Base-by-base conservation (phyloP, 1,284 basidiomycete species). In the Apiotrichum veenhuisii region DNA sequence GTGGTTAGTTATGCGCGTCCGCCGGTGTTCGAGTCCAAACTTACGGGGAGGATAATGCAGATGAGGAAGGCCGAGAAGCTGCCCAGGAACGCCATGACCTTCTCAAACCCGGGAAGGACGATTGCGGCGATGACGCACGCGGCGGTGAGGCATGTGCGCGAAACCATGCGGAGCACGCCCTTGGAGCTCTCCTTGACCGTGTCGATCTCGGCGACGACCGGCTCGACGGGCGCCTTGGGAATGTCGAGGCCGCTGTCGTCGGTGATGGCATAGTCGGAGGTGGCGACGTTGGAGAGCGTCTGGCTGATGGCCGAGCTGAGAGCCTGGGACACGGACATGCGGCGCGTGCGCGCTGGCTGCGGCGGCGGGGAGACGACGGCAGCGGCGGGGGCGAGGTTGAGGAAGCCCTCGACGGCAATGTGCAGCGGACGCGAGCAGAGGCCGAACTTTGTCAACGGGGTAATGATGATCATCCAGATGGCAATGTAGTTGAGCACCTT, bases 51-150 rank as follows among this genome's bases (percentile, higher is more conserved):
- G 65, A 92, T 87, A 45, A 91, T 84, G 65, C 87, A 89, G 34
- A 92, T 83, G 63, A 88, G 78, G 71, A 94, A 94, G 0, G 91
- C 87, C 37, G 87, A 85, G 73, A 92, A 93, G 33, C 87, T 86
- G 5, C 93, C 92, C 37, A 95, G 79, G 73, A 94, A 91, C 15
- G 88, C 88, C 90, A 97, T 94, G 71, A 93, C 83, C 23, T 86
- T 83, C 63, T 87, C 64, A 84, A 75, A 77, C 11, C 71, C 73
- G 14, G 76, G 74, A 23, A 77, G 57, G 22, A 64, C 50, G 22
- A 78, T 63, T 15, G 74, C 72, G 1, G 68, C 67, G 5, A 54
- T 57, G 0, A 64, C 62, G 48, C 70, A 71, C 14, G 66, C 46
- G 2, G 67, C 67, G 7, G 74, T 74, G 34, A 76, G 64, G 18